Base-by-base conservation (phyloP, 2,329 filamentous ascomycete species). In the Alternaria metachromatica region DNA sequence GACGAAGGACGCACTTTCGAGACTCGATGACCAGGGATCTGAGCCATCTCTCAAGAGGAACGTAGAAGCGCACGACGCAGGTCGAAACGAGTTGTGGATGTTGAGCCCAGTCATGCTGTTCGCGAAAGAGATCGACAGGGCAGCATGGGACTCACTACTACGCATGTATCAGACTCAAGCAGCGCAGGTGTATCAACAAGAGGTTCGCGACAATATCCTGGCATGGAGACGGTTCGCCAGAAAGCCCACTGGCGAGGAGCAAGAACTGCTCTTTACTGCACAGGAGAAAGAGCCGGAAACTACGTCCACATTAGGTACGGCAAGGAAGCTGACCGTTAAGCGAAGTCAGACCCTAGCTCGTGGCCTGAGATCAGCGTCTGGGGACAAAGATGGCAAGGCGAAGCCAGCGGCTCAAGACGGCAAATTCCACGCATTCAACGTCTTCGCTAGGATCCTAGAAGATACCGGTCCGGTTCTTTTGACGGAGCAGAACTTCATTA, bases 401-500 rank as follows among this genome's bases (percentile, higher is more conserved):
- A 88, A 91, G 53, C 91, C 89, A 74, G 80, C 82, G 9, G 63
- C 63, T 26, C 82, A 87, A 50, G 89, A 90, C 69, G 89, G 88
- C 58, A 88, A 89, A 72, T 87, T 91, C 62, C 86, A 92, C 69
- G 89, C 92, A 0, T 95, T 90, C 71, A 94, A 97, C 79, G 89
- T 93, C 3, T 97, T 98, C 79, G 86, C 88, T 0, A 90, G 89
- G 41, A 89, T 93, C 12, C 82, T 97, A 65, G 91, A 96, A 61
- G 93, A 97, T 73, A 88, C 96, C 67, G 83, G 94, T 48, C 92
- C 91, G 6, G 86, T 97, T 60, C 89, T 97, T 62, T 90, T 93
- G 71, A 94, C 95, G 78, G 96, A 99, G 81, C 95, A 99, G 78
- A 98, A 97, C 77, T 99, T 98, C 76, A 85, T 97, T 53, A 90